Evolutionary conservation across 148 eudicot species (phyloP).

Genomic region (Pouteria glomerata): DNA sequence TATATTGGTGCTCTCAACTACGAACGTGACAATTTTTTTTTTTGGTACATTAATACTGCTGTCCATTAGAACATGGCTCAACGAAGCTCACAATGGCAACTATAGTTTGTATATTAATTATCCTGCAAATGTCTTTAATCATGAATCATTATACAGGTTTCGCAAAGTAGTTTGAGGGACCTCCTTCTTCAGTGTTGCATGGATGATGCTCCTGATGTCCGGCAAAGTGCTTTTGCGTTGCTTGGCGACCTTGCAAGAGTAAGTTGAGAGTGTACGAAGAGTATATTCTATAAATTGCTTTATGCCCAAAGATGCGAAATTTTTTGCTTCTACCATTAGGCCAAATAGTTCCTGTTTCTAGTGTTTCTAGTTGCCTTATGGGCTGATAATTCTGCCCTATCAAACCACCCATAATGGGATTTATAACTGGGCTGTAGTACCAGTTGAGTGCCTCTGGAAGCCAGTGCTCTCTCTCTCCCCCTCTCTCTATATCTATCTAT

Average conservation of each 20-base stretch:
- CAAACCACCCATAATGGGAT: background rate
- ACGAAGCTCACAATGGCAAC: background rate
- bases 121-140: background rate
- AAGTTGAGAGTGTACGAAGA: slow-evolving; percentile 18
- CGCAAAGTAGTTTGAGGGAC: slow-evolving; percentile 85
- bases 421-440: background rate
- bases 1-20: too few species aligned
- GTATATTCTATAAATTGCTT: too few species aligned
- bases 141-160: slow-evolving; percentile 48
- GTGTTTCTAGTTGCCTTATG: too few species aligned
- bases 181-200: slow-evolving; percentile 88
- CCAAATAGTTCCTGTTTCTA: background rate
- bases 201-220: slow-evolving; percentile 85
- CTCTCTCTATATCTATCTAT: too few species aligned
- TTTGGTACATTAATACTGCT: background rate
- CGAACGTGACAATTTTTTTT: too few species aligned
- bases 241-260: slow-evolving; percentile 98
- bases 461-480: background rate
- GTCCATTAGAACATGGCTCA: background rate
- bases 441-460: background rate
- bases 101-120: background rate
- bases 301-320: background rate
- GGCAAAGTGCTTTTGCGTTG: slow-evolving; percentile 97
- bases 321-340: background rate
- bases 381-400: background rate